Conservation (phyloP, 345 rosid species). For the Euclidium syriacum region DNA sequence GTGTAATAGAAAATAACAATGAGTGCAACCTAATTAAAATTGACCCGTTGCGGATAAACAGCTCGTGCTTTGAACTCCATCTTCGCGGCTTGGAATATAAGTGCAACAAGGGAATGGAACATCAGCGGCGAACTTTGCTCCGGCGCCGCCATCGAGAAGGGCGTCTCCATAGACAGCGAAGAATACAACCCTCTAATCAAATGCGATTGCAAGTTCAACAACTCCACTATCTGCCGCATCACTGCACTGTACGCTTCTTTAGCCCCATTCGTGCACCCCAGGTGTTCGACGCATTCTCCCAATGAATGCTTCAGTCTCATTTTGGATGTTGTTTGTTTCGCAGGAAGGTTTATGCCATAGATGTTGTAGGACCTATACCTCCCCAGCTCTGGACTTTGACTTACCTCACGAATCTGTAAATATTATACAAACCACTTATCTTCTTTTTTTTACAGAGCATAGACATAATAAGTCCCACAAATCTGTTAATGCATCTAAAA, state of each 20-base stretch:
- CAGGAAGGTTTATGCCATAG: slow-evolving; percentile 32
- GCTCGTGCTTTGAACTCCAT: slow-evolving; percentile 26
- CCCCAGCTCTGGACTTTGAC: slow-evolving; percentile 30
- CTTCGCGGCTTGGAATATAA: slow-evolving; percentile 21
- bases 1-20: too few species aligned
- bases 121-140: slow-evolving; percentile 51
- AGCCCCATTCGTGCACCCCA: background rate
- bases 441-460: background rate
- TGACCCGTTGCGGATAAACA: background rate
- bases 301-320: background rate
- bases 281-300: background rate
- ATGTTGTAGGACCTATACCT: slow-evolving; percentile 30
- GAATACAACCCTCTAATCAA: slow-evolving; percentile 46
- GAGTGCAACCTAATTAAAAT: too few species aligned
- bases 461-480: background rate
- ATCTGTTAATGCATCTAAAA: background rate
- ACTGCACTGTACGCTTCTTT: slow-evolving; percentile 16
- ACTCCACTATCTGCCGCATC: slow-evolving; percentile 32
- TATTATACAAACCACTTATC: too few species aligned
- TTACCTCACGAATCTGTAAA: slow-evolving; percentile 33
- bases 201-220: slow-evolving; percentile 44
- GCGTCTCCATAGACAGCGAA: background rate
- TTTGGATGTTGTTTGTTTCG: background rate
- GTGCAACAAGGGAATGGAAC: slow-evolving; percentile 34
- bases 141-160: slow-evolving; percentile 37